Base-by-base conservation (phyloP, 1,139 yeast genomes). In the Yamadazyma atmosphaerica region DNA sequence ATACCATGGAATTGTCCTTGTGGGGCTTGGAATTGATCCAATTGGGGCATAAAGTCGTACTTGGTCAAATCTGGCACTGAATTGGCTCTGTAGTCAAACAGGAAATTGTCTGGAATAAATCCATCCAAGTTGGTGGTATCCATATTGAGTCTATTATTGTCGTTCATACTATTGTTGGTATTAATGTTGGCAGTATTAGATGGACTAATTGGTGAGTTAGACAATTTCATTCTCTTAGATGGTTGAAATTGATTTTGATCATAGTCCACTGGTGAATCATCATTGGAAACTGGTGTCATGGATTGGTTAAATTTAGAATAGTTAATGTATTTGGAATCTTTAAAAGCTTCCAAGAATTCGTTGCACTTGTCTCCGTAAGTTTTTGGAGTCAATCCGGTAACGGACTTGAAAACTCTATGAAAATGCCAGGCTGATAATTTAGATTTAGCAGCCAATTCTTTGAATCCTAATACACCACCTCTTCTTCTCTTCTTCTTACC, bases 361-460 rank as follows among this genome's bases (percentile, higher is more conserved):
- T 87, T 84, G 58, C 95, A 86, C 48, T 83, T 83, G 55, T 87
- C 95, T 37, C 96, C 96, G 52, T 87, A 87, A 5, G 87, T 84
- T 65, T 87, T 86, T 26, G 95, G 95, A 0, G 96, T 87, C 45
- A 86, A 72, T 1, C 92, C 90, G 12, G 95, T 85, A 41, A 87
- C 88, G 30, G 84, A 78, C 60, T 88, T 83, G 67, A 87, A 87
- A 25, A 87, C 95, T 39, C 96, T 70, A 65, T 87, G 96, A 61
- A 87, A 87, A 63, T 87, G 96, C 96, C 96, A 87, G n/a, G 96
- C 95, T 17, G 87, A 79, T 42, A 87, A 72, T 49, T 84, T 86
- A 10, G 90, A 83, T 55, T 86, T 85, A 13, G 88, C 83, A 6
- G 95, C 96, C 56, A 87, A 72, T 58, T 87, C 96, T 60, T 87